These are phyloP conservation scores for Violaceomyces palustris DNA, from an alignment of 1,284 basidiomycete genomes.

Conservation along the genomic window DNA sequence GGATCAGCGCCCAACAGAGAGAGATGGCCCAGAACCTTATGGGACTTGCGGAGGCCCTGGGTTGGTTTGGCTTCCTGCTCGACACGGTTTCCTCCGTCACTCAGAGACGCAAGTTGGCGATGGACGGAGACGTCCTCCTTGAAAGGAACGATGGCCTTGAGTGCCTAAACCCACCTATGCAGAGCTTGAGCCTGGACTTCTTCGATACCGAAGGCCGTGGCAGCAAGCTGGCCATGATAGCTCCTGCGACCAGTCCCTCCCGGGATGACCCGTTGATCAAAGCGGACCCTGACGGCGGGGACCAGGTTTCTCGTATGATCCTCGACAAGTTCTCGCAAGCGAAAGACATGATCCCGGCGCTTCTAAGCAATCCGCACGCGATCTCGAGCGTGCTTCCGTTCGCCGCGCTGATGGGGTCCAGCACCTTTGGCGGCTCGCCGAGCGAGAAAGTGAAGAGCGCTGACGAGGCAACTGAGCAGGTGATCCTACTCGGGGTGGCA, in stretches of 20 bases:
- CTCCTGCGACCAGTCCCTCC: too few relatives aligned
- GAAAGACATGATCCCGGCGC: constrained; percentile 21
- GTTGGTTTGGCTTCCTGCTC: constrained; percentile 30
- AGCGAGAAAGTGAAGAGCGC: background rate
- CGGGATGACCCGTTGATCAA: too few relatives aligned
- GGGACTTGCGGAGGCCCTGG: constrained; percentile 25
- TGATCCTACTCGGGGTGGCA: constrained; percentile 24
- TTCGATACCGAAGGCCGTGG: too few relatives aligned
- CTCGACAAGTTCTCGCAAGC: constrained; percentile 29
- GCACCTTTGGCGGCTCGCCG: background rate
- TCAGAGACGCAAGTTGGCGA: constrained; percentile 16
- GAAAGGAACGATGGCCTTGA: constrained; percentile 25
- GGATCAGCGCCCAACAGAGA: too few relatives aligned
- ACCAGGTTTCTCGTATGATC: constrained; percentile 22
- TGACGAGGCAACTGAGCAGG: constrained; percentile 30
- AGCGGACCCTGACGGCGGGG: constrained; percentile 17
- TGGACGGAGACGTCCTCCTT: constrained; percentile 23
- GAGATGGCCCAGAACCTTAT: constrained; percentile 20
- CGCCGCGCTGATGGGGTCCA: constrained; percentile 19
- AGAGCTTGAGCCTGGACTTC: too few relatives aligned
- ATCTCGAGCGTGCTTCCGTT: constrained; percentile 25
- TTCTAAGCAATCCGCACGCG: constrained; percentile 22
- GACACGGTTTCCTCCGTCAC: constrained; percentile 28
- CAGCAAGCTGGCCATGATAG: too few relatives aligned
- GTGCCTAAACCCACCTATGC: too few relatives aligned